Base-by-base conservation (phyloP, 2,329 filamentous ascomycete species). In the Exophiala bonariae region DNA sequence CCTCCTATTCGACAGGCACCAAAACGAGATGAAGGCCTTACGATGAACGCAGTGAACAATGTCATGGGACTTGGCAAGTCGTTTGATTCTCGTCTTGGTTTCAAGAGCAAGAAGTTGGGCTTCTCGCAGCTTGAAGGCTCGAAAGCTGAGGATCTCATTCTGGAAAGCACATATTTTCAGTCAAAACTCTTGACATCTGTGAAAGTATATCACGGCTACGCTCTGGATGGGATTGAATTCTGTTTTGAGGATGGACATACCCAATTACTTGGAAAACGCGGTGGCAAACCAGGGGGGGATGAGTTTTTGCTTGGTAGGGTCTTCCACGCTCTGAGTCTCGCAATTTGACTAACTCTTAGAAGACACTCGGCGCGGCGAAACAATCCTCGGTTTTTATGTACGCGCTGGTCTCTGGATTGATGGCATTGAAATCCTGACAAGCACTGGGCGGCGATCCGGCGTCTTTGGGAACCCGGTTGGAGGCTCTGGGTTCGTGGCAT, bases 151-250 rank as follows among this genome's bases (percentile, higher is more conserved):
- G 85, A 96, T 59, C 64, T 93, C 28, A 74, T 96, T 31, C 83
- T 95, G 52, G 80, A 85, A 33, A 87, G 84, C 61, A 80, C 83
- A 11, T 69, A 79, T 37, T 77, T 80, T 31, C 80, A 83, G 53
- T 86, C 82, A 23, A 86, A 90, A 54, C 77, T 96, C 22, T 74
- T 97, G 53, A 85, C 82, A 1, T 81, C 81, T 4, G 79, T 96
- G 47, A 79, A 82, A 50, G 76, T 95, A 11, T 95, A 90, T 62
- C 85, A 89, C 59, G 89, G 87, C 2, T 73, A 76, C 49, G 85
- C 85, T 3, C 63, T 97, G 10, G 86, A 95, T 64, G 93, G 93
- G 0, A 68, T 99, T 16, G 92, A 97, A 65, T 97, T 99, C 67
- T 77, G 87, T 49, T 97, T 96, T 63, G 92, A 97, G 61, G 90